These are phyloP conservation scores for Nicotiana paniculata DNA, from an alignment of 257 asterid genomes.

Conservation along the genomic window DNA sequence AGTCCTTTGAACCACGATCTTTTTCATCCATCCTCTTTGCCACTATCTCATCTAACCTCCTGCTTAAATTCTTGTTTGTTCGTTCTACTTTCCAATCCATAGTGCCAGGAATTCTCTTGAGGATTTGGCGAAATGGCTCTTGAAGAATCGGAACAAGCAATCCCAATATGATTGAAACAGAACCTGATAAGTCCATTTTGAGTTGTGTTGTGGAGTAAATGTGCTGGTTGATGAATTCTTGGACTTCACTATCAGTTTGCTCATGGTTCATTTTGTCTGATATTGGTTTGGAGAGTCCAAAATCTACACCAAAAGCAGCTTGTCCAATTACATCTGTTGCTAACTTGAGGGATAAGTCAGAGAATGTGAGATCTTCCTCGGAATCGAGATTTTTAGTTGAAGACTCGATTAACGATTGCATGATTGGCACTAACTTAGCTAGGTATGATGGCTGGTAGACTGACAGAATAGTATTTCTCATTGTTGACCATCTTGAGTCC, in stretches of 20 bases:
- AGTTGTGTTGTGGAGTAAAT: constrained; percentile 86
- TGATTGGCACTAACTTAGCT: constrained; percentile 69
- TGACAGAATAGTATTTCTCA: constrained; percentile 81
- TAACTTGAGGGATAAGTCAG: constrained; percentile 74
- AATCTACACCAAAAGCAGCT: constrained; percentile 92
- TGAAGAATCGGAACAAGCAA: constrained; percentile 68
- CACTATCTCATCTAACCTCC: constrained; percentile 60
- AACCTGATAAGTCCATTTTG: constrained; percentile 93
- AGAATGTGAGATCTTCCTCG: constrained; percentile 45
- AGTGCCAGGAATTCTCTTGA: constrained; percentile 78
- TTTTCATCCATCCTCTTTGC: constrained; percentile 40
- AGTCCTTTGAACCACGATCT: constrained; percentile 49
- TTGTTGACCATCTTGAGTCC: constrained; percentile 85
- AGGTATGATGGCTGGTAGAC: constrained; percentile 93
- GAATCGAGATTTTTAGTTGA: constrained; percentile 56
- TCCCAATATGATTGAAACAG: constrained; percentile 74
- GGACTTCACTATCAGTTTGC: constrained; percentile 36
- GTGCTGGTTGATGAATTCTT: constrained; percentile 77
- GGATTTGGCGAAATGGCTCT: constrained; percentile 82
- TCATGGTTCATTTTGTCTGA: constrained; percentile 1
- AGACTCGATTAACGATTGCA: constrained; percentile 67
- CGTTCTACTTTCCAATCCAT: constrained; percentile 74
- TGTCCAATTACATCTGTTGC: constrained; percentile 90
- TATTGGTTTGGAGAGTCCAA: constrained; percentile 65
- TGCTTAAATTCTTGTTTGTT: constrained; percentile 50